Conservation (phyloP, 495 filamentous ascomycete species). For the Hypoxylon fuscum region DNA sequence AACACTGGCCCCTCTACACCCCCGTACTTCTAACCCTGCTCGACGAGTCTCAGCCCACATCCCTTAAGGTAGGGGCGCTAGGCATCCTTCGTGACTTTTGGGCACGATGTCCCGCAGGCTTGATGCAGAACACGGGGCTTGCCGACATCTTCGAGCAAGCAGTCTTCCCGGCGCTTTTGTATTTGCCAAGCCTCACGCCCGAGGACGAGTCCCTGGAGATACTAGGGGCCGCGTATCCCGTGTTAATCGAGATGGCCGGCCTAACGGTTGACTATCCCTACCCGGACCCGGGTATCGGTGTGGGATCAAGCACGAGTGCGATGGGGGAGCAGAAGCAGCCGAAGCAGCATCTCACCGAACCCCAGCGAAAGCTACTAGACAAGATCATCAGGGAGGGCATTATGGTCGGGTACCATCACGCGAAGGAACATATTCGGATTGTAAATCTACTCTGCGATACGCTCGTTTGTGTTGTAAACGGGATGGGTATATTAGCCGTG, state of each 20-base stretch:
- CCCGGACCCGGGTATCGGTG: not conserved
- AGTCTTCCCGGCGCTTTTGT: slow-evolving; percentile 74
- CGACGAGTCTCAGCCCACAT: slow-evolving; percentile 68
- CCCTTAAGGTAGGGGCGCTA: slow-evolving; percentile 64
- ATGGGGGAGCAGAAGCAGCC: not conserved
- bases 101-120: slow-evolving; percentile 59
- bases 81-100: slow-evolving; percentile 69
- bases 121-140: slow-evolving; percentile 78
- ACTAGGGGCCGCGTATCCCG: slow-evolving; percentile 71
- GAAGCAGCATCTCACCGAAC: slow-evolving; percentile 30
- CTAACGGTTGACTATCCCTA: slow-evolving; percentile 35
- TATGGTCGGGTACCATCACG: slow-evolving; percentile 62
- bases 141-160: slow-evolving; percentile 81
- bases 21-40: slow-evolving; percentile 82
- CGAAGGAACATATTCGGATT: slow-evolving; percentile 59
- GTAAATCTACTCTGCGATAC: slow-evolving; percentile 67
- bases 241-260: slow-evolving; percentile 66
- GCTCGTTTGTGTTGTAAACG: slow-evolving; percentile 60
- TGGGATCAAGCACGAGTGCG: not conserved
- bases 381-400: slow-evolving; percentile 65
- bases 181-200: slow-evolving; percentile 81
- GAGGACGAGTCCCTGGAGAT: slow-evolving; percentile 73
- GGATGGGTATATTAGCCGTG: slow-evolving; percentile 73
- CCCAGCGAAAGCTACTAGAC: slow-evolving; percentile 54
- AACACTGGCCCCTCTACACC: slow-evolving; percentile 81